Percentiles rank a stretch among this genome's conserved stretches.
phyloP scores from a whole-genome alignment of 2,329 filamentous ascomycete species.

The Metarhizium anisopliae region DNA sequence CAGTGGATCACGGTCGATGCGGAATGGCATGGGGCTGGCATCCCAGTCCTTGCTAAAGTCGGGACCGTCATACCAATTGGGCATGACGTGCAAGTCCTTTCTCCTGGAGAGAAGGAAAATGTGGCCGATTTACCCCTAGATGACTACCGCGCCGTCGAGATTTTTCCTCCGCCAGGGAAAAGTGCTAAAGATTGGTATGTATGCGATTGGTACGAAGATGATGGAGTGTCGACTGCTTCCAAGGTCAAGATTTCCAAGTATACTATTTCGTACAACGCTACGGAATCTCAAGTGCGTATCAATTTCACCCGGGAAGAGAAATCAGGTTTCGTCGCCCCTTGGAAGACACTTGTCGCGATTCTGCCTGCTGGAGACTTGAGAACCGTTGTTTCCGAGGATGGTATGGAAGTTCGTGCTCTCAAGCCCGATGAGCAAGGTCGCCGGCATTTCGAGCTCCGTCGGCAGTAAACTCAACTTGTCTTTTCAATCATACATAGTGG shows the following conservation, averaged over 20 bases:
- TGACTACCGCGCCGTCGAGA: conserved; percentile 33
- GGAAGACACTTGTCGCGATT: conserved; percentile 22
- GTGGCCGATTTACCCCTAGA: conserved; percentile 29
- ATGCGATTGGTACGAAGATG: conserved; percentile 28
- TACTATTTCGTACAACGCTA: conserved; percentile 17
- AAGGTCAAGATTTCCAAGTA: conserved; percentile 25
- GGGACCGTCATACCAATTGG: conserved; percentile 31
- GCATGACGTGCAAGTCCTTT: conserved; percentile 25
- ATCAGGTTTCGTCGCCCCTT: conserved; percentile 23
- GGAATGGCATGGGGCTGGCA: conserved; percentile 32
- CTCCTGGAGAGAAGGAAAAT: conserved; percentile 26
- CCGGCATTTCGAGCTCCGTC: not conserved
- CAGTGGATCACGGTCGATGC: conserved; percentile 31
- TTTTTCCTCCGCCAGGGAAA: conserved; percentile 26
- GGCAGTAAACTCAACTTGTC: not conserved
- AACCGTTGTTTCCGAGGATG: conserved; percentile 7
- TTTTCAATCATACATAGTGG: not conserved
- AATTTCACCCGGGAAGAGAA: conserved; percentile 20
- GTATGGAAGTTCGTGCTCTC: conserved; percentile 6
- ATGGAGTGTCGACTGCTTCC: conserved; percentile 22
- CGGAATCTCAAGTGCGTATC: conserved; percentile 14
- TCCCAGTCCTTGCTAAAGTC: conserved; percentile 30
- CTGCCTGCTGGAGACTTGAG: conserved; percentile 23
- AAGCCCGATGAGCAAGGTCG: conserved; percentile 12
- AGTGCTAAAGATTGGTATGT: conserved; percentile 17